These are phyloP conservation scores for Beauveria rudraprayagi DNA, from an alignment of 2,329 filamentous ascomycete species.

Conservation along the genomic window DNA sequence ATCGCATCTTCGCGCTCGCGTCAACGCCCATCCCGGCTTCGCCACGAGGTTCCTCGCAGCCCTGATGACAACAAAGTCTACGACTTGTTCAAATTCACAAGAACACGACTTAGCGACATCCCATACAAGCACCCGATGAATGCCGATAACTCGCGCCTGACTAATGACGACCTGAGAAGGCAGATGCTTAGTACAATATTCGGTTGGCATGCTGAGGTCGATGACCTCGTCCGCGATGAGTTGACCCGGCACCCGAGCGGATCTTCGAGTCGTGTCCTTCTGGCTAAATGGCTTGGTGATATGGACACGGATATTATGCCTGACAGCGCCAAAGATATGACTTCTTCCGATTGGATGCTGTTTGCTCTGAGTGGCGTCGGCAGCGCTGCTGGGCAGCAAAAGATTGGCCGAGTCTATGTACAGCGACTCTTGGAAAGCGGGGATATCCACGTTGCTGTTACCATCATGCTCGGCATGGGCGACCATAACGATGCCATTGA, in stretches of 20 bases:
- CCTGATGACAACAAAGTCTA: conserved; percentile 58
- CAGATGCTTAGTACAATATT: conserved; percentile 95
- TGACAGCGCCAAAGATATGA: conserved; percentile 76
- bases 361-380: conserved; percentile 85
- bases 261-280: conserved; percentile 70
- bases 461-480: conserved; percentile 85
- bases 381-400: conserved; percentile 67
- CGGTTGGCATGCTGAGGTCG: conserved; percentile 82
- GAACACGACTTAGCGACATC: conserved; percentile 72
- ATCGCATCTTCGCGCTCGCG: conserved; percentile 40
- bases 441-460: conserved; percentile 85
- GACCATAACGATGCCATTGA: conserved; percentile 94
- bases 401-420: conserved; percentile 83
- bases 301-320: conserved; percentile 74
- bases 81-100: conserved; percentile 82
- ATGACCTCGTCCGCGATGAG: conserved; percentile 77
- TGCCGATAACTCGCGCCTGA: conserved; percentile 50
- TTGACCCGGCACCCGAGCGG: conserved; percentile 64
- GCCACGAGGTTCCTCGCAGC: conserved; percentile 72
- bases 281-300: conserved; percentile 90
- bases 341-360: conserved; percentile 94
- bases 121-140: conserved; percentile 65
- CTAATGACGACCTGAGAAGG: conserved; percentile 70
- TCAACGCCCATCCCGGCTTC: conserved; percentile 58
- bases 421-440: conserved; percentile 83